Conservation (phyloP, 2,329 filamentous ascomycete genomes). For the Curvularia hawaiiensis region DNA sequence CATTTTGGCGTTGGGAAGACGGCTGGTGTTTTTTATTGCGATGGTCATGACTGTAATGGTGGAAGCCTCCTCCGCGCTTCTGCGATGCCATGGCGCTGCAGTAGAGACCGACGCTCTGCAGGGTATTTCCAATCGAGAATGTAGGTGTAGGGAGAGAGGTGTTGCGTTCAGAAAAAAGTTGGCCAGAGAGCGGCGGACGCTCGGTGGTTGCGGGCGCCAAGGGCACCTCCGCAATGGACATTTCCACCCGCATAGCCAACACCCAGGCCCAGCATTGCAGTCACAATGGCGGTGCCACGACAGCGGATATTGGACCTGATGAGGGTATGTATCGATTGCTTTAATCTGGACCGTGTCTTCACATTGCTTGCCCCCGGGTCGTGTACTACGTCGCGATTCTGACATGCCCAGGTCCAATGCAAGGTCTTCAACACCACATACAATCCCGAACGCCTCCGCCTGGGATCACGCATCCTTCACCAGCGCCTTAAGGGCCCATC, state of each 20-base stretch:
- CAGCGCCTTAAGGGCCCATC: slow-evolving; percentile 85
- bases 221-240: slow-evolving; percentile 16
- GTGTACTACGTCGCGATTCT: slow-evolving; percentile 2
- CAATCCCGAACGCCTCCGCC: slow-evolving; percentile 81
- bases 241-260: slow-evolving; percentile 18
- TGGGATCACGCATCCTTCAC: slow-evolving; percentile 90
- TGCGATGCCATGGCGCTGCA: slow-evolving; percentile 26
- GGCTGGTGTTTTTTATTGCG: slow-evolving; percentile 7
- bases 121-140: background rate
- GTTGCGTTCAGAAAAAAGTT: slow-evolving; percentile 1
- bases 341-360: background rate
- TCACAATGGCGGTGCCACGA: slow-evolving; percentile 57
- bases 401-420: slow-evolving; percentile 73
- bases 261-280: slow-evolving; percentile 7
- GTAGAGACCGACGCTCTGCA: background rate
- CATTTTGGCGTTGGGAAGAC: slow-evolving; percentile 7
- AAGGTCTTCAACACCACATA: slow-evolving; percentile 88
- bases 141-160: background rate
- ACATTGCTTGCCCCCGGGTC: no score
- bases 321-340: slow-evolving; percentile 63
- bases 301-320: slow-evolving; percentile 69
- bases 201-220: slow-evolving; percentile 23
- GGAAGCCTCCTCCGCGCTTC: slow-evolving; percentile 27
- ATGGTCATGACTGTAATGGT: slow-evolving; percentile 24
- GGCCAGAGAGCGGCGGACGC: background rate